Evolutionary conservation across 768 basidiomycete genomes (phyloP).

Genomic region (Leucogyrophana mollusca): DNA sequence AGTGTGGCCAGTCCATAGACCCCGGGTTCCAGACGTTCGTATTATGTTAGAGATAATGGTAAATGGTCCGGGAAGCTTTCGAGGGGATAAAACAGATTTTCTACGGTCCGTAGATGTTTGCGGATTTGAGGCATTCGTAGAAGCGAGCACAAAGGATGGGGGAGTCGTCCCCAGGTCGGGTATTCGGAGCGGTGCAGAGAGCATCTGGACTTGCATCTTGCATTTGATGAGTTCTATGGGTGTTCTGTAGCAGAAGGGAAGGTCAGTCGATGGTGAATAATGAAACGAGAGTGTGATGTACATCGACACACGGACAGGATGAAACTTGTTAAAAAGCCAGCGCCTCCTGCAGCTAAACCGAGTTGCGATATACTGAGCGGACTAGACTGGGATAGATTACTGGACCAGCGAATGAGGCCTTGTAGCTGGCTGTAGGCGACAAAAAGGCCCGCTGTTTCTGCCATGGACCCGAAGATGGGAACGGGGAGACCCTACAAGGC

Average conservation of each 20-base stretch:
- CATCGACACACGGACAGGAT: slow-evolving; percentile 56
- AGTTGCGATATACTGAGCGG: slow-evolving; percentile 61
- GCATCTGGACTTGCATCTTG: slow-evolving; percentile 93
- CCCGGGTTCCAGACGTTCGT: slow-evolving; percentile 52
- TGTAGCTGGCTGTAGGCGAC: slow-evolving; percentile 76
- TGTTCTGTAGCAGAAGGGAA: slow-evolving; percentile 47
- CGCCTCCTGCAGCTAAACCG: slow-evolving; percentile 72
- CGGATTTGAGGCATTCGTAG: slow-evolving; percentile 5
- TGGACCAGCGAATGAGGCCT: slow-evolving; percentile 45
- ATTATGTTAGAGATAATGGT: slow-evolving; percentile 46
- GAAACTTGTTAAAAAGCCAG: slow-evolving; percentile 79
- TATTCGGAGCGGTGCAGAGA: slow-evolving; percentile 27
- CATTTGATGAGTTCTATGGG: slow-evolving; percentile 95
- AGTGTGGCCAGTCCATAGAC: slow-evolving; percentile 84
- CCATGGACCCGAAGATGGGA: slow-evolving; percentile 85
- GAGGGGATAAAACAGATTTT: slow-evolving; percentile 8
- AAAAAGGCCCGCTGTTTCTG: slow-evolving; percentile 84
- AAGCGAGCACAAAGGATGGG: slow-evolving; percentile 13
- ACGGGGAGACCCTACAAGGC: slow-evolving; percentile 72
- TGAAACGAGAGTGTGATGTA: background rate
- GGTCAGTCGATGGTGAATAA: slow-evolving; percentile 1
- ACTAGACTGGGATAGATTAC: slow-evolving; percentile 26
- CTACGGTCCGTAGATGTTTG: slow-evolving; percentile 3
- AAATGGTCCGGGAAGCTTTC: slow-evolving; percentile 48
- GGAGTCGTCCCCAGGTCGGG: slow-evolving; percentile 11